Base-by-base conservation (phyloP, 768 basidiomycete species). In the Mycena amicta region DNA sequence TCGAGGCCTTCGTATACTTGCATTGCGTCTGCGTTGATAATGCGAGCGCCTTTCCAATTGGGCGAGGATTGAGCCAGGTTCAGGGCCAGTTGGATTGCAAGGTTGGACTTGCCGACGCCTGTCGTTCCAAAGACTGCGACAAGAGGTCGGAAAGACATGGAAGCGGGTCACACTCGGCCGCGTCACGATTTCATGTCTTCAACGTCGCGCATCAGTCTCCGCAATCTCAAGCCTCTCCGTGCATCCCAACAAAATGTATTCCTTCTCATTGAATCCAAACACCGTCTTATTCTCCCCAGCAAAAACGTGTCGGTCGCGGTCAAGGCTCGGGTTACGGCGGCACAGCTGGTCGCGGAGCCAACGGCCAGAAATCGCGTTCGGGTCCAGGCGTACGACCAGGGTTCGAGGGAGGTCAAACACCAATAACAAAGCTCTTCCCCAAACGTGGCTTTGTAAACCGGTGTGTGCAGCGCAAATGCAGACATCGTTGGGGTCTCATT, bases 21-120 rank as follows among this genome's bases (percentile, higher is more conserved):
- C 96, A 99, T 98, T 13, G 96, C 86, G 73, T 99, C 97, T 11
- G 95, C 93, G 69, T 98, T 98, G 69, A 99, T 88, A 64, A 98
- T 82, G 67, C 86, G 85, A 6, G 86, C 88, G 13, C 86, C 84
- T 15, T 71, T 74, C 81, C 85, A 89, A 66, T 70, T 27, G 62
- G 65, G 40, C 66, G 77, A 71, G 12, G 79, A 69, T 23, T 18
- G 33, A 8, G 33, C 33, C 33, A 89, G 71, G 57, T 77, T 79
- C 30, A 86, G 79, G 25, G 95, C 95, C 16, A 99, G 82, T 57
- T 97, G 88, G 22, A 99, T 84, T 3, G 92, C 92, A 6, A 98
- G 80, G 55, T 91, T 90, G 13, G 95, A 95, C 74, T 98, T 99
- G 51, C 97, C 97, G 16, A 95, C 94, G 23, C 96, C 91, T 25